Percentiles rank a stretch among this genome's conserved stretches.
Conservation (phyloP, 805 yeast genomes). For the Martiniozyma abietophila region DNA sequence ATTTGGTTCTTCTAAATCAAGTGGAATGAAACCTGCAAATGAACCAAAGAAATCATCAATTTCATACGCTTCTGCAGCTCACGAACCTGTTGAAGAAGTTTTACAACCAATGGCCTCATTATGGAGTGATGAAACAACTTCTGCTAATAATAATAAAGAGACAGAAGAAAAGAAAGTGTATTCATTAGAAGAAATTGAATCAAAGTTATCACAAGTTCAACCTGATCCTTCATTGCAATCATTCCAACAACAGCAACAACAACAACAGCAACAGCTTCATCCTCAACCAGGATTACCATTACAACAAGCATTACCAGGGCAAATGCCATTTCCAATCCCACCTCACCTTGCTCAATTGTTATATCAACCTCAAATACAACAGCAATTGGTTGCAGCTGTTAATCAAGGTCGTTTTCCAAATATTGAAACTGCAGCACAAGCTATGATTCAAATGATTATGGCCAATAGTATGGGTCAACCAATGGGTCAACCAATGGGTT, state of each 20-base stretch:
- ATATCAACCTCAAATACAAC: slow-evolving; percentile 23
- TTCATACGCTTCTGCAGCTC: slow-evolving; percentile 37
- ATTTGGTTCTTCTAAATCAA: slow-evolving; percentile 18
- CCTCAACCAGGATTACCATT: slow-evolving; percentile 14
- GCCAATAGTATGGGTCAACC: slow-evolving; percentile 10
- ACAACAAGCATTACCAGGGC: slow-evolving; percentile 16
- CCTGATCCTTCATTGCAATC: slow-evolving; percentile 22
- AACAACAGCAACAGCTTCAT: slow-evolving; percentile 12
- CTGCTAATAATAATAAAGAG: slow-evolving; percentile 13
- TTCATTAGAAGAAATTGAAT: slow-evolving; percentile 80
- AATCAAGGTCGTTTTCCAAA: slow-evolving; percentile 27
- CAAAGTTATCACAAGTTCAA: slow-evolving; percentile 44
- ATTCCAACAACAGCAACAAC: slow-evolving; percentile 17
- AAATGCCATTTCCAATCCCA: slow-evolving; percentile 18
- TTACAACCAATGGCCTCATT: slow-evolving; percentile 65
- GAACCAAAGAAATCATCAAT: slow-evolving; percentile 23
- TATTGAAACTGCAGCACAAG: slow-evolving; percentile 25
- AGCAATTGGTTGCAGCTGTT: slow-evolving; percentile 23
- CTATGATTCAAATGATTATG: slow-evolving; percentile 24
- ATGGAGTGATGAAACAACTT: slow-evolving; percentile 38
- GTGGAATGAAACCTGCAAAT: slow-evolving; percentile 14
- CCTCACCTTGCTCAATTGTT: slow-evolving; percentile 15
- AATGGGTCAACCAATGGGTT: slow-evolving; percentile 14
- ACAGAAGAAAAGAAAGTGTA: slow-evolving; percentile 39
- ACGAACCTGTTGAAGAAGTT: slow-evolving; percentile 28